Percentiles rank a stretch among this genome's conserved stretches.
phyloP scores from a whole-genome alignment of 495 filamentous ascomycete species.

The Terfezia claveryi region DNA sequence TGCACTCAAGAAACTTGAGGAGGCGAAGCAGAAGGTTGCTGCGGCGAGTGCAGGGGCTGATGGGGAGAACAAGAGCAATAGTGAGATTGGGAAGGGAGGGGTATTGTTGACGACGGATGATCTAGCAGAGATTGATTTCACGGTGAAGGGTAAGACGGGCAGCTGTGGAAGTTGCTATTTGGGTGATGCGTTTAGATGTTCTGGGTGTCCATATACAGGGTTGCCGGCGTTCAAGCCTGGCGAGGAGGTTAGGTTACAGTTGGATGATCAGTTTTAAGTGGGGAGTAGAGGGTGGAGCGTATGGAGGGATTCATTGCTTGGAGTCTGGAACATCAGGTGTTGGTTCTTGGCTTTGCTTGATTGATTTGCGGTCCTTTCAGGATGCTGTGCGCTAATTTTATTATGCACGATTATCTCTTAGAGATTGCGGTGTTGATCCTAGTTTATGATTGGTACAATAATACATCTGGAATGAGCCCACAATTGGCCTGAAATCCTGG shows the following conservation, averaged over 20 bases:
- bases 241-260: constrained; percentile 70
- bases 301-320: too few relatives aligned
- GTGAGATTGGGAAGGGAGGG: constrained; percentile 2
- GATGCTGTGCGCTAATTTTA: too few relatives aligned
- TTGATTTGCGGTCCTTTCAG: too few relatives aligned
- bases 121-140: constrained; percentile 78
- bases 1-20: constrained; percentile 37
- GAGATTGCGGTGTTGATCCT: too few relatives aligned
- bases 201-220: constrained; percentile 78
- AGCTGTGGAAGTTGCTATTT: constrained; percentile 83
- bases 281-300: too few relatives aligned
- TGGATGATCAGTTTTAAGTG: constrained; percentile 58
- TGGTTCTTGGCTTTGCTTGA: too few relatives aligned
- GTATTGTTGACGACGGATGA: constrained; percentile 61
- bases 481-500: too few relatives aligned
- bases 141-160: constrained; percentile 81
- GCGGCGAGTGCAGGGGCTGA: constrained; percentile 1
- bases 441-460: too few relatives aligned
- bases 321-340: too few relatives aligned
- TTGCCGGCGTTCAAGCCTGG: constrained; percentile 90
- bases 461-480: too few relatives aligned
- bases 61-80: background rate
- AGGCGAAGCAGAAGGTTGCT: constrained; percentile 28
- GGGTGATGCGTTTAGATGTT: constrained; percentile 58
- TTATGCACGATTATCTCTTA: too few relatives aligned